Base-by-base conservation (phyloP, 192 early-diverging fungal species). In the Umbelopsis sp. region DNA sequence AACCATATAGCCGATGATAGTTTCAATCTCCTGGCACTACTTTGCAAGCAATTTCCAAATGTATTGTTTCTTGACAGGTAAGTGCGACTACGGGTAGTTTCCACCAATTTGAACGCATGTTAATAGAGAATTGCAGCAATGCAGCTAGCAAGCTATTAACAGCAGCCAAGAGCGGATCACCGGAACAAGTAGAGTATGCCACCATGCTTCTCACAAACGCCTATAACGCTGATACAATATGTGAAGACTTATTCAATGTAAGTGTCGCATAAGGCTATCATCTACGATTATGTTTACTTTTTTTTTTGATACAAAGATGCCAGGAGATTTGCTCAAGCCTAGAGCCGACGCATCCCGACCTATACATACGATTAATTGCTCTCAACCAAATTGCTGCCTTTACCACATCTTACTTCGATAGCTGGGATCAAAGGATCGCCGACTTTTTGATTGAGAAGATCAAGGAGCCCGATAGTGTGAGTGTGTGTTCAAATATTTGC, bases 161-260 rank as follows among this genome's bases (percentile, higher is more conserved):
- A 3, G 86, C 79, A 71, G 85, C 86, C 21, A 69, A 85, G 10
- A 50, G 82, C 0, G 95, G 94, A 2, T 85, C 82, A 3, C 59
- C 82, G 32, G 34, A 22, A 10, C 90, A 95, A 78, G 91, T 92
- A 0, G 91, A 89, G 38, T 74, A 93, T 75, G 92, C 96, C 0
- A 80, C 88, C 12, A 85, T 88, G 14, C 75, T 97, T 56, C 75
- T 96, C 14, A 84, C 89, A 4, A 89, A 91, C 66, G 79, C 90
- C 50, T 65, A 75, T 0, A 72, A 90, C 1, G 76, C 77, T 17
- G 76, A 84, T 14, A 45, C 68, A 3, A 77, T 83, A 41, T 89
- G 87, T 62, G 73, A 52, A 10, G 78, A 79, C 6, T 62, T 95
- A 68, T 76, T 85, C 2, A 69, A 91, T 53, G 86, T 84, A 66